Base-by-base conservation (phyloP, 1,284 basidiomycete genomes). In the Mycena citricolor region DNA sequence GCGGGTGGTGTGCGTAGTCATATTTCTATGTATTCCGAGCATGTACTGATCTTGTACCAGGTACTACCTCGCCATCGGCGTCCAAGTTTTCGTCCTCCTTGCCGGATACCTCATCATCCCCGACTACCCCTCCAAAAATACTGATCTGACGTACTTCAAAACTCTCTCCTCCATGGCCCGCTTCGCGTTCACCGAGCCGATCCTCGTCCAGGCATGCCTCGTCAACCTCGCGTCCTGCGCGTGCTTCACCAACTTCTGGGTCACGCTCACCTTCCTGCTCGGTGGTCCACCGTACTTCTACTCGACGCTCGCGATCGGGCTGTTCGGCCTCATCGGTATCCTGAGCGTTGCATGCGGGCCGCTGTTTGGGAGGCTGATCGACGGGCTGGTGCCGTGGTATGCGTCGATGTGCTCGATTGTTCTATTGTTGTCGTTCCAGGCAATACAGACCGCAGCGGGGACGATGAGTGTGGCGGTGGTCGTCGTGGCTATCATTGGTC, bases 251-350 rank as follows among this genome's bases (percentile, higher is more conserved):
- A 72, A 69, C 49, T 83, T 81, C 57, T 88, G 85, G 86, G 80
- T 84, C 1, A 84, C 81, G 4, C 59, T 86, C 45, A 88, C 86
- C 0, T 88, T 87, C 64, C 64, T 88, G 23, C 73, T 90, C 2
- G 77, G 76, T 11, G 81, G 75, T 8, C 56, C 73, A 2, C 83
- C 82, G 2, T 88, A 86, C 55, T 57, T 79, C 55, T 86, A 79
- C 54, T 79, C 77, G 0, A 82, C 79, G 79, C 64, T 87, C 24
- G 68, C 74, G 14, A 86, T 86, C 42, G 86, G 85, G 2, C 68
- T 88, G 7, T 86, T 88, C 59, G 85, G 83, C 5, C 63, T 88
- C 4, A 66, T 86, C 12, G 86, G 86, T 5, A 76, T 86, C 60
- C 65, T 79, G 16, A 83, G 83, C n/a, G 83, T 86, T 4, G 63